phyloP scores from a whole-genome alignment of 1,284 basidiomycete species.

The Phellopilus nigrolimitatus region DNA sequence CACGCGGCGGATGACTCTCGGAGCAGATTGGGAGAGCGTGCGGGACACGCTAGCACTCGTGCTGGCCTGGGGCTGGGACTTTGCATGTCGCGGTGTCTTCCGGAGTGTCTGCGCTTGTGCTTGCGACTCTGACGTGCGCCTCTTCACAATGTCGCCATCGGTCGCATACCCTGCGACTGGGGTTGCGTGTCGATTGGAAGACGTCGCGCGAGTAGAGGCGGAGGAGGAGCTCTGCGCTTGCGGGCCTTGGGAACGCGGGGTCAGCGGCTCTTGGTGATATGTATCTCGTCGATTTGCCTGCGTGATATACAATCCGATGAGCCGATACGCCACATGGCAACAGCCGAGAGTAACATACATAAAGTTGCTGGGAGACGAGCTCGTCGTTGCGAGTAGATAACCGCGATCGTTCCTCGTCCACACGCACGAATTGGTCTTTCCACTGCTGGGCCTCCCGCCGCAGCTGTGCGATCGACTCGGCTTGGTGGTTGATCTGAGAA shows the following conservation, averaged over 20 bases:
- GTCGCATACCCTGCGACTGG: slow-evolving; percentile 14
- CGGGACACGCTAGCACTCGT: slow-evolving; percentile 5
- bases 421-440: slow-evolving; percentile 60
- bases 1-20: slow-evolving; percentile 38
- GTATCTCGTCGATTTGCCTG: slow-evolving; percentile 15
- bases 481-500: slow-evolving; percentile 49
- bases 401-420: slow-evolving; percentile 48
- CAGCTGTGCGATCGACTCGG: slow-evolving; percentile 54
- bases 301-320: neutral
- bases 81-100: neutral
- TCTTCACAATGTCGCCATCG: slow-evolving; percentile 4
- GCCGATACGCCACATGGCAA: neutral
- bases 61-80: neutral
- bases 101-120: neutral
- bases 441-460: slow-evolving; percentile 60
- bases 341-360: slow-evolving; percentile 10
- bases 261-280: slow-evolving; percentile 18
- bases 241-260: slow-evolving; percentile 18
- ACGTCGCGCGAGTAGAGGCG: slow-evolving; percentile 9
- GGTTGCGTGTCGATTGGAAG: slow-evolving; percentile 5
- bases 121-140: neutral
- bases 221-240: slow-evolving; percentile 8
- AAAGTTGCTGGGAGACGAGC: slow-evolving; percentile 43
- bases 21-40: slow-evolving; percentile 8
- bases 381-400: slow-evolving; percentile 53